Evolutionary conservation across 2,329 filamentous ascomycete genomes (phyloP), one percentile per base, ranked within the genome.

Genomic region (Nothopassalora personata): DNA sequence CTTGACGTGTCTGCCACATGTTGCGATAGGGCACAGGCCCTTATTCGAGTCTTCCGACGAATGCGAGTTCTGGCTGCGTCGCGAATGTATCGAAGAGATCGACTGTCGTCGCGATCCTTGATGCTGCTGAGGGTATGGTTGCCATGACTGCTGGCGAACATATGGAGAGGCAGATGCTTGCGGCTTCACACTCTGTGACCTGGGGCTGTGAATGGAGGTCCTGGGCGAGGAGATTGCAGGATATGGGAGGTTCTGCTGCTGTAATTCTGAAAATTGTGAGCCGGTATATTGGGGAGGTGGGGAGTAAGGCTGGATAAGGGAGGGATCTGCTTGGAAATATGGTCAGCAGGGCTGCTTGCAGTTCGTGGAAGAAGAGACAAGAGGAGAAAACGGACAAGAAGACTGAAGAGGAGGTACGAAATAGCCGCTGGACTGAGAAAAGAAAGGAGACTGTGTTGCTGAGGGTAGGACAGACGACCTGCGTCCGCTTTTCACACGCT

Each of bases 1-100:
- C 77, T 95, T 95, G 82, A 95, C 95, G 59, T 87, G 81, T 69
- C 89, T 86, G 64, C 91, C 90, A 69, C 91, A 96, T 59, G 93
- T 90, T 6, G 88, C 86, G 70, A 91, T 86, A 0, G 89, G 89
- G 79, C 91, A 96, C 62, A 89, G 81, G 34, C 83, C 83, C 69
- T 87, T 87, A 69, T 87, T 87, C 66, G 81, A 71, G 43, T 73
- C 72, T 15, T 72, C 70, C 8, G 70, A 72, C 15, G 70, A 70
- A 5, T 62, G 53, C 11, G 72, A 74, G 31, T 59, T 75, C 71
- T 65, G 79, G 76, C 60, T 77, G 82, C 73, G 83, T 86, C 80
- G 81, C 1, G 89, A 91, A 62, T 86, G 85, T 62, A 86, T 85
- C 15, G 89, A 92, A 23, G 83, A 83, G 61, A 88, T 80, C 52